These are phyloP conservation scores for Triticum dicoccoides DNA, from an alignment of 176 grass and related monocot species.

Conservation along the genomic window DNA sequence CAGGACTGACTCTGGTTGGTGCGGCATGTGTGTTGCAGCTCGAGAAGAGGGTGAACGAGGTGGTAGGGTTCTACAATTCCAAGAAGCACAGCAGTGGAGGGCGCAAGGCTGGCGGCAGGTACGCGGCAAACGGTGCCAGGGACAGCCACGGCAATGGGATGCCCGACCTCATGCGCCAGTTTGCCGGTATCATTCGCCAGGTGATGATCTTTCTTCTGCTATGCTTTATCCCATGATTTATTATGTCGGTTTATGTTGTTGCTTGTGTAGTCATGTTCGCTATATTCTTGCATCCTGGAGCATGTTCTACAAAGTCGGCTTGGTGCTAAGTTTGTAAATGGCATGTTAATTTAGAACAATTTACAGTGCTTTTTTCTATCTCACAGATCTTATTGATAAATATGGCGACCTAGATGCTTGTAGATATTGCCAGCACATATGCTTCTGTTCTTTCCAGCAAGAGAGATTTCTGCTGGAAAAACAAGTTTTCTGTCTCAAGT, in stretches of 20 bases:
- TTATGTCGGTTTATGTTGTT: not conserved
- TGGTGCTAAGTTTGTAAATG: too few species aligned
- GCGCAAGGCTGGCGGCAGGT: constrained; percentile 29
- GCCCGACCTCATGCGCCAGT: constrained; percentile 73
- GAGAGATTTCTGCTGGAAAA: too few species aligned
- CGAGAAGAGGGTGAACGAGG: constrained; percentile 60
- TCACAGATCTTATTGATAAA: too few species aligned
- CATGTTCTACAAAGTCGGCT: too few species aligned
- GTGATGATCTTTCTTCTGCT: constrained; percentile 31
- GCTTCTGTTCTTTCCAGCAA: too few species aligned
- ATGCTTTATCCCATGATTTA: not conserved
- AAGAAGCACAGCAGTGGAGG: constrained; percentile 53
- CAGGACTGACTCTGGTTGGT: not conserved
- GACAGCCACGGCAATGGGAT: constrained; percentile 42
- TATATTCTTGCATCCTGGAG: not conserved
- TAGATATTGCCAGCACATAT: too few species aligned
- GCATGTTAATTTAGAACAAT: too few species aligned
- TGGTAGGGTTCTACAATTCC: constrained; percentile 43
- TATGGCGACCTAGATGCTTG: too few species aligned
- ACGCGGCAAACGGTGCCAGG: not conserved
- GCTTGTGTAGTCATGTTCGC: not conserved
- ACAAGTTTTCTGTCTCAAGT: too few species aligned
- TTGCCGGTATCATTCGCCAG: constrained; percentile 61
- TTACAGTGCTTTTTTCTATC: too few species aligned
- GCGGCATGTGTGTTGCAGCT: constrained; percentile 41